phyloP scores from a whole-genome alignment of 2,329 filamentous ascomycete species.

The Fusarium camptoceras region DNA sequence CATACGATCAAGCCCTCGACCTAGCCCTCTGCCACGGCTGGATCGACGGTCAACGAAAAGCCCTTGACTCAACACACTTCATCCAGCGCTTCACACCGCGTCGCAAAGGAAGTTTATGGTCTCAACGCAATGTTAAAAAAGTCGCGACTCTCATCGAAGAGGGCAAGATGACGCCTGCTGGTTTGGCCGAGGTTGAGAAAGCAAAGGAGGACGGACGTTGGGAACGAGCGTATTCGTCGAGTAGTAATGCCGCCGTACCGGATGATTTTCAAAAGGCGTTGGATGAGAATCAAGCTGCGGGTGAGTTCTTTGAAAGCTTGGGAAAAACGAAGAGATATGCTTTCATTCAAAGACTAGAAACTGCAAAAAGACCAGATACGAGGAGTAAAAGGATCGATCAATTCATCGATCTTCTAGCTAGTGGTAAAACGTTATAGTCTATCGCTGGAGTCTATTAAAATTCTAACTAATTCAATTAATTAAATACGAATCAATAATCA shows the following conservation, averaged over 20 bases:
- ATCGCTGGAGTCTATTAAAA: conserved; percentile 40
- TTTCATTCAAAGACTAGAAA: conserved; percentile 60
- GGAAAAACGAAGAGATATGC: conserved; percentile 59
- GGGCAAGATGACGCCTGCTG: conserved; percentile 62
- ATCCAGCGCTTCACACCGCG: conserved; percentile 70
- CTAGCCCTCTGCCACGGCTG: conserved; percentile 70
- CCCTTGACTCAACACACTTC: conserved; percentile 60
- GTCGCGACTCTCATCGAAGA: conserved; percentile 58
- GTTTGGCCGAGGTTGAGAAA: conserved; percentile 62
- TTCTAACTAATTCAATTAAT: neutral
- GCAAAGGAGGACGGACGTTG: conserved; percentile 69
- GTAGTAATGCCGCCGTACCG: conserved; percentile 60
- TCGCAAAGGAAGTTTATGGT: conserved; percentile 67
- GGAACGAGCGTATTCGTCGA: conserved; percentile 66
- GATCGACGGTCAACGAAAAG: conserved; percentile 68
- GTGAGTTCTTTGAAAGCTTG: conserved; percentile 56
- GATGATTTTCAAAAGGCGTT: conserved; percentile 62
- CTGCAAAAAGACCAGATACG: conserved; percentile 53
- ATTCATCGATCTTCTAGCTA: conserved; percentile 55
- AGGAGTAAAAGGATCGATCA: conserved; percentile 54
- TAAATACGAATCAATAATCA: conserved; percentile 12
- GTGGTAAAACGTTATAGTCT: conserved; percentile 36
- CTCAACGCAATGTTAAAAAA: conserved; percentile 67
- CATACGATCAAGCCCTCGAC: conserved; percentile 65
- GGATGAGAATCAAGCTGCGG: conserved; percentile 50